Evolutionary conservation across 2,329 filamentous ascomycete species (phyloP).

Genomic region (Talaromyces verruculosus): DNA sequence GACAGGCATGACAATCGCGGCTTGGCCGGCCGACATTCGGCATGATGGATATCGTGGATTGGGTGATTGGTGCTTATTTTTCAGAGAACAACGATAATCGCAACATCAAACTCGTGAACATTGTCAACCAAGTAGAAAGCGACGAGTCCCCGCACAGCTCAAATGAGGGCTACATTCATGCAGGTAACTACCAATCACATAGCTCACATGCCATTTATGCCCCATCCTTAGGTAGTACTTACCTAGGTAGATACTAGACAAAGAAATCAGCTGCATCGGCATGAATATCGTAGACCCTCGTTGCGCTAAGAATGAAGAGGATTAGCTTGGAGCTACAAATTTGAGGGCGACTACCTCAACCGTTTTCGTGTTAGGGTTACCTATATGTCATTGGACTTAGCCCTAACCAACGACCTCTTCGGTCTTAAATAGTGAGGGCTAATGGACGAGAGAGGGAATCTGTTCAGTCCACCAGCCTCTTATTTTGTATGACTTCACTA

Average conservation of each 20-base stretch:
- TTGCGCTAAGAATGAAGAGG: no score
- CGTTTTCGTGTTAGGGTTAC: no score
- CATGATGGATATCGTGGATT: not conserved
- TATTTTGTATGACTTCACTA: no score
- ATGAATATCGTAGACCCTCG: not conserved
- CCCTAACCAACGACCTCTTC: no score
- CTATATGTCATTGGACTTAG: no score
- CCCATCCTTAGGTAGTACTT: not conserved
- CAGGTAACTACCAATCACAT: not conserved
- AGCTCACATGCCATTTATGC: not conserved
- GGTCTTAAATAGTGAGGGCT: no score
- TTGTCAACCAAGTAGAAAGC: not conserved
- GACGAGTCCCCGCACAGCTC: not conserved
- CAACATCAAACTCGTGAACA: not conserved
- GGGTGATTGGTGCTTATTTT: not conserved
- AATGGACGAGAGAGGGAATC: no score
- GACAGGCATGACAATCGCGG: slow-evolving; percentile 13
- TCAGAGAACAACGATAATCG: not conserved
- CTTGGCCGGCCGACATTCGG: slow-evolving; percentile 15
- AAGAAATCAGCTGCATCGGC: not conserved
- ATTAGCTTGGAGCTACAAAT: no score
- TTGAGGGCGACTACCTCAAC: no score
- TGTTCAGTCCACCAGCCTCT: no score
- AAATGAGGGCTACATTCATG: not conserved
- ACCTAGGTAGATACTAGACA: not conserved